Conservation (phyloP, 257 asterid species). For the Nicotiana sylvestris region DNA sequence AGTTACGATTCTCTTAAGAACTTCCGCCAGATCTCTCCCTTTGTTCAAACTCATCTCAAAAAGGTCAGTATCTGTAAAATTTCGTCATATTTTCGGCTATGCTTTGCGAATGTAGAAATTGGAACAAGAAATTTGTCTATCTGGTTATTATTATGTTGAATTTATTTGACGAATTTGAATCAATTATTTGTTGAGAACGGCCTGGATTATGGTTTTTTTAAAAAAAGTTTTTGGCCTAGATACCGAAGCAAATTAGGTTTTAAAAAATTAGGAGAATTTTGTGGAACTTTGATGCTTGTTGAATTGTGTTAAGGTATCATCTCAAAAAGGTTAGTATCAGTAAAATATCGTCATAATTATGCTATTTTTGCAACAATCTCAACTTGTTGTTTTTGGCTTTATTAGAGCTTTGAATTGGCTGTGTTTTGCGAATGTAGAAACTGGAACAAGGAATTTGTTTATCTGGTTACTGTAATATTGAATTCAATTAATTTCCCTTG, state of each 20-base stretch:
- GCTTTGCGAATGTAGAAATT: background rate
- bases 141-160: background rate
- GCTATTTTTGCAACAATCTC: background rate
- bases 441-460: background rate
- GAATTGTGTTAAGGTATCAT: too few species aligned
- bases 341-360: too few species aligned
- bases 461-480: background rate
- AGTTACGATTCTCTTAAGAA: slow-evolving; percentile 80
- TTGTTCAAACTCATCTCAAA: slow-evolving; percentile 55
- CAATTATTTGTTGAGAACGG: too few species aligned
- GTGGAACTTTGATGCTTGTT: background rate
- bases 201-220: too few species aligned
- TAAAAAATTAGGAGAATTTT: too few species aligned
- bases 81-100: too few species aligned
- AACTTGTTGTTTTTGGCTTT: background rate
- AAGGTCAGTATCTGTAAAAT: too few species aligned
- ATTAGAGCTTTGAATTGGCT: background rate
- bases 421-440: background rate
- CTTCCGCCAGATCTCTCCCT: slow-evolving; percentile 82
- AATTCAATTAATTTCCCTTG: background rate
- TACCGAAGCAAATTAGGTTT: too few species aligned
- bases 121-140: too few species aligned
- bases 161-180: too few species aligned
- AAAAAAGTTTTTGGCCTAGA: too few species aligned
- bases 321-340: background rate